Evolutionary conservation across 2,329 filamentous ascomycete species (phyloP).

Genomic region (Tolypocladium cylindrosporum): DNA sequence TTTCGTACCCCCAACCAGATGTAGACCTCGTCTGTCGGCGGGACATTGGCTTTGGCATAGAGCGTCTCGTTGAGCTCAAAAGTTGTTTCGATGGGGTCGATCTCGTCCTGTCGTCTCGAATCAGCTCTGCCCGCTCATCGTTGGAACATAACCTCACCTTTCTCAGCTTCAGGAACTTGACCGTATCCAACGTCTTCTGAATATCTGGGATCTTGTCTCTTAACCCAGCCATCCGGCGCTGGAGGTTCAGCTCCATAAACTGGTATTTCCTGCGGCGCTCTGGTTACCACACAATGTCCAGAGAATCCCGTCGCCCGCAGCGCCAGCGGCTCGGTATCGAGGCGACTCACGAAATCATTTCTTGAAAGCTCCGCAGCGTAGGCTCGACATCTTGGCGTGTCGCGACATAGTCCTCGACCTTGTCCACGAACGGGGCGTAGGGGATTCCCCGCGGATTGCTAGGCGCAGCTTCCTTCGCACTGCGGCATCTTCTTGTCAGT

Average conservation of each 20-base stretch:
- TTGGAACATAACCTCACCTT: slow-evolving; percentile 39
- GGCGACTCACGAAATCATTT: slow-evolving; percentile 75
- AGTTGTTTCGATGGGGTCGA: slow-evolving; percentile 74
- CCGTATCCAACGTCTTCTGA: slow-evolving; percentile 87
- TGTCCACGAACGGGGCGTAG: slow-evolving; percentile 75
- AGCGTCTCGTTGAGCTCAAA: slow-evolving; percentile 97
- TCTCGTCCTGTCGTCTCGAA: slow-evolving; percentile 28
- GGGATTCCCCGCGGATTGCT: slow-evolving; percentile 80
- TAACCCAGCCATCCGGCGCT: slow-evolving; percentile 69
- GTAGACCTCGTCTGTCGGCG: slow-evolving; percentile 82
- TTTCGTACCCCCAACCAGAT: slow-evolving; percentile 76
- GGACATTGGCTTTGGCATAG: slow-evolving; percentile 77
- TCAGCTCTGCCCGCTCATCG: background rate
- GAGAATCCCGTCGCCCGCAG: background rate
- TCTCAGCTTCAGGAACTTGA: slow-evolving; percentile 70
- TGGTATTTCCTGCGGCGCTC: slow-evolving; percentile 73
- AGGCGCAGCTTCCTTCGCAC: slow-evolving; percentile 36
- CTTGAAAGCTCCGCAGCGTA: slow-evolving; percentile 75
- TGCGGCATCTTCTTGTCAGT: slow-evolving; percentile 4
- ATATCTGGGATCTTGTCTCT: slow-evolving; percentile 97
- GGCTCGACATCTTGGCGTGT: slow-evolving; percentile 69
- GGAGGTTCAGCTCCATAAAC: slow-evolving; percentile 95
- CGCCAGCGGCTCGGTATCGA: background rate
- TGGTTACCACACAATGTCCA: slow-evolving; percentile 2
- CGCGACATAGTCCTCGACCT: slow-evolving; percentile 78